phyloP scores from a whole-genome alignment of 352 stramenopile species.

The Phytophthora pini region DNA sequence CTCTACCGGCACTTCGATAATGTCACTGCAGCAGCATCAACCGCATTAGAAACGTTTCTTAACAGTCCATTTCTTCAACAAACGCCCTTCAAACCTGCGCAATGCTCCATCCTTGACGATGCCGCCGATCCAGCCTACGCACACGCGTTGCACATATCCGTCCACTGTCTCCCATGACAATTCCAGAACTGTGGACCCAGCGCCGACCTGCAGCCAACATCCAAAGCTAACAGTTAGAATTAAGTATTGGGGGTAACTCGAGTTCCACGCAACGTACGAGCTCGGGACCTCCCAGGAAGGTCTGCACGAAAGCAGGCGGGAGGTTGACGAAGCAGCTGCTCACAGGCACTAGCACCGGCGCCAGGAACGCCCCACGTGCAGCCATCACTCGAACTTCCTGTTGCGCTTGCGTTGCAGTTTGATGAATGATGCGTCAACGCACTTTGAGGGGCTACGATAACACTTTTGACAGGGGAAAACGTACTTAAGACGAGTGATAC shows the following conservation, averaged over 20 bases:
- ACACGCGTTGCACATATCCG: slow-evolving; percentile 81
- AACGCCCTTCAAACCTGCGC: slow-evolving; percentile 45
- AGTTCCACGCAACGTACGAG: slow-evolving; percentile 24
- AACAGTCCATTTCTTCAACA: not conserved
- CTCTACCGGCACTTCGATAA: slow-evolving; percentile 84
- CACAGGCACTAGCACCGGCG: slow-evolving; percentile 63
- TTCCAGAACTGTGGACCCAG: slow-evolving; percentile 69
- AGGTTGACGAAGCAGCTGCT: slow-evolving; percentile 81
- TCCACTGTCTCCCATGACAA: slow-evolving; percentile 82
- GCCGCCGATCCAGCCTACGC: slow-evolving; percentile 72
- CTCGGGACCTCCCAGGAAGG: slow-evolving; percentile 54
- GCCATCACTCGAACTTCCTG: slow-evolving; percentile 24
- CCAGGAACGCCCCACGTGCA: slow-evolving; percentile 64
- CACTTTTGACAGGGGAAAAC: slow-evolving; percentile 24
- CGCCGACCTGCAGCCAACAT: slow-evolving; percentile 27
- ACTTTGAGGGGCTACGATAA: slow-evolving; percentile 7
- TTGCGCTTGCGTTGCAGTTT: slow-evolving; percentile 16
- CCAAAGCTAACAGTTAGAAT: slow-evolving; percentile 7
- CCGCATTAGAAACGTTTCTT: not conserved
- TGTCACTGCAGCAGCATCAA: slow-evolving; percentile 49
- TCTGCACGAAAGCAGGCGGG: slow-evolving; percentile 66
- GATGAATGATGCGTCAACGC: slow-evolving; percentile 35
- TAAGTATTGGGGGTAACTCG: not conserved
- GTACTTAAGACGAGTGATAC: slow-evolving; percentile 19
- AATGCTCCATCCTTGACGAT: slow-evolving; percentile 54